Evolutionary conservation across 2,329 filamentous ascomycete genomes (phyloP).

Genomic region (Talaromyces pinophilus): DNA sequence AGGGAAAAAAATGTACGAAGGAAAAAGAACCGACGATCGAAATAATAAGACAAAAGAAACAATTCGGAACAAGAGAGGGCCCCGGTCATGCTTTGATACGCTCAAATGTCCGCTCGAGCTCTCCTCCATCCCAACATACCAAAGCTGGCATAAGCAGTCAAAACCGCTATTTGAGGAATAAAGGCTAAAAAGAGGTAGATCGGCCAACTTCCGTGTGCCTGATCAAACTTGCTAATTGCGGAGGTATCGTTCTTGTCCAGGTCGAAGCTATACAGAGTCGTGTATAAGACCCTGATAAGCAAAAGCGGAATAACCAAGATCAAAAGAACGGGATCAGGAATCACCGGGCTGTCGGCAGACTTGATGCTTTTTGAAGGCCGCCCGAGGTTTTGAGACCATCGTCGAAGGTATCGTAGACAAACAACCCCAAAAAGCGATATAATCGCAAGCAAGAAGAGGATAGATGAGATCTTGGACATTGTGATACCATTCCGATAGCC

Average conservation of each 20-base stretch:
- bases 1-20: background rate
- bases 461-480: no score
- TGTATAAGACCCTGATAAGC: background rate
- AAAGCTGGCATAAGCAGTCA: background rate
- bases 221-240: background rate
- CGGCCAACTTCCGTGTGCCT: background rate
- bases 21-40: background rate
- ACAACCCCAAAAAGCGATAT: background rate
- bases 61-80: background rate
- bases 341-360: background rate
- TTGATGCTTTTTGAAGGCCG: background rate
- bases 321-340: background rate
- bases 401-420: background rate
- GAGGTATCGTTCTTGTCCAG: background rate
- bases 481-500: no score
- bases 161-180: background rate
- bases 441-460: no score
- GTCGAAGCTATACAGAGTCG: background rate
- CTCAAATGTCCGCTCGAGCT: background rate
- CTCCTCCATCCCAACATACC: background rate
- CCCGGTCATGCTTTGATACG: no score
- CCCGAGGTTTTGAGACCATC: background rate
- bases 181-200: background rate
- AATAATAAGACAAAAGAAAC: background rate
- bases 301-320: background rate